These are phyloP conservation scores for Ceratobasidium sp. DNA, from an alignment of 1,284 basidiomycete species.

Conservation along the genomic window DNA sequence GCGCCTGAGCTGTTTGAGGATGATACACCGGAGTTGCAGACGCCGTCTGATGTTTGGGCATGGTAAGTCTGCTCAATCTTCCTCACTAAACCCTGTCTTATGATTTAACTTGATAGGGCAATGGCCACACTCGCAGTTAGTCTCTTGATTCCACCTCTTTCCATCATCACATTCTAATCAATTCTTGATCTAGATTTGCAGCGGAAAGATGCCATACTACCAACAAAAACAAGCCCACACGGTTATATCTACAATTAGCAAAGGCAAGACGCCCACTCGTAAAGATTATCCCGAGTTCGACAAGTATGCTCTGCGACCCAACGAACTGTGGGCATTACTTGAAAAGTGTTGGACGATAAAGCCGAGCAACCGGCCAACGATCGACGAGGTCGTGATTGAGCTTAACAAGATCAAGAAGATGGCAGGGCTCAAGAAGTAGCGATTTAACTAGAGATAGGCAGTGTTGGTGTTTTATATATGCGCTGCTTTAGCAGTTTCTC, in stretches of 20 bases:
- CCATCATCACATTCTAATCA: too few relatives aligned
- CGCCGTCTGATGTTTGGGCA: neutral
- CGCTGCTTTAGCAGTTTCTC: too few relatives aligned
- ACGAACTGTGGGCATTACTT: constrained; percentile 22
- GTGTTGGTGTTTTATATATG: too few relatives aligned
- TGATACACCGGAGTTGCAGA: neutral
- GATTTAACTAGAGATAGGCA: too few relatives aligned
- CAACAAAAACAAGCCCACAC: neutral
- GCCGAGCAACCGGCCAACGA: constrained; percentile 24
- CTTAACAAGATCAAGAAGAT: constrained; percentile 11
- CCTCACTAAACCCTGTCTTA: neutral
- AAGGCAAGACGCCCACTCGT: constrained; percentile 2
- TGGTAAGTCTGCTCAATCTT: neutral
- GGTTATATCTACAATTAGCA: neutral
- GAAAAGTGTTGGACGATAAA: constrained; percentile 34
- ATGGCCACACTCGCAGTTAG: constrained; percentile 23
- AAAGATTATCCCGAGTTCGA: constrained; percentile 21
- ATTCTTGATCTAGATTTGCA: constrained; percentile 17
- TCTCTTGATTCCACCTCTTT: neutral
- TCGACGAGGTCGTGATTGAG: constrained; percentile 25
- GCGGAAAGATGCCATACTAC: constrained; percentile 8
- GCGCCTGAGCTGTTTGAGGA: too few relatives aligned
- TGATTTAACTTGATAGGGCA: constrained; percentile 7
- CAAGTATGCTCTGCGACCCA: constrained; percentile 25
- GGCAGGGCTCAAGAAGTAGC: too few relatives aligned